phyloP scores from a whole-genome alignment of 352 stramenopile genomes.

The Pythium rishiriense region DNA sequence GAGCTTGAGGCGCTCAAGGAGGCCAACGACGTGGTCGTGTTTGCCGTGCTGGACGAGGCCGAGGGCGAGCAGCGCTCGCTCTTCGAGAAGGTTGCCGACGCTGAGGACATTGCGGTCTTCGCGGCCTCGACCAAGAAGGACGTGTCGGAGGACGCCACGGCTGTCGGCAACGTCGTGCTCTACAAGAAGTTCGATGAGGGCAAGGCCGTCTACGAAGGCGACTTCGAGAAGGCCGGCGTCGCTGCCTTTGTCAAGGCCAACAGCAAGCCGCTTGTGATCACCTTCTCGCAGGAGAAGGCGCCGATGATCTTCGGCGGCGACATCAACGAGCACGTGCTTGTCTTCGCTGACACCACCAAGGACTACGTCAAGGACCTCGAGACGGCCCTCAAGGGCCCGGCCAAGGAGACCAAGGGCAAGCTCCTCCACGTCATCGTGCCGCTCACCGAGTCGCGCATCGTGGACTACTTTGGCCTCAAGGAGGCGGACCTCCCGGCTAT shows the following conservation, averaged over 20 bases:
- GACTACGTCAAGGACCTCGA: conserved; percentile 66
- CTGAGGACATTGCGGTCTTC: conserved; percentile 77
- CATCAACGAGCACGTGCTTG: conserved; percentile 85
- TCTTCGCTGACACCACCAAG: conserved; percentile 78
- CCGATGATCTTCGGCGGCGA: conserved; percentile 90
- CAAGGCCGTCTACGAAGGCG: conserved; percentile 76
- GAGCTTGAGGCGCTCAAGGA: conserved; percentile 82
- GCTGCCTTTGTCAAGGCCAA: conserved; percentile 75
- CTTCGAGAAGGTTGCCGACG: conserved; percentile 74
- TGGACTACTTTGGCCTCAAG: conserved; percentile 94
- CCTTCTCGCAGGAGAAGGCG: conserved; percentile 89
- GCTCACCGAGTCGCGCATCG: conserved; percentile 85
- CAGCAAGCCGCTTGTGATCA: conserved; percentile 88
- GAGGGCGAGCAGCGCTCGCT: conserved; percentile 68
- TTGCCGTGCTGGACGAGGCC: conserved; percentile 78
- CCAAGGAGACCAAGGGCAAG: conserved; percentile 85
- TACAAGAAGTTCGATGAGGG: conserved; percentile 90
- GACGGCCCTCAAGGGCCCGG: conserved; percentile 56
- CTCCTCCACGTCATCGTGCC: conserved; percentile 90
- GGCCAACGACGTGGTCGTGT: conserved; percentile 85
- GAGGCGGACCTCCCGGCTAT: conserved; percentile 83
- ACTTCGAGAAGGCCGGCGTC: conserved; percentile 66
- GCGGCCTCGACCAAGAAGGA: conserved; percentile 72
- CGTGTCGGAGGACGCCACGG: conserved; percentile 51
- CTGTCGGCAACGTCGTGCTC: conserved; percentile 70